These are phyloP conservation scores for Saturnispora silvae DNA, from an alignment of 805 yeast genomes.

Conservation along the genomic window DNA sequence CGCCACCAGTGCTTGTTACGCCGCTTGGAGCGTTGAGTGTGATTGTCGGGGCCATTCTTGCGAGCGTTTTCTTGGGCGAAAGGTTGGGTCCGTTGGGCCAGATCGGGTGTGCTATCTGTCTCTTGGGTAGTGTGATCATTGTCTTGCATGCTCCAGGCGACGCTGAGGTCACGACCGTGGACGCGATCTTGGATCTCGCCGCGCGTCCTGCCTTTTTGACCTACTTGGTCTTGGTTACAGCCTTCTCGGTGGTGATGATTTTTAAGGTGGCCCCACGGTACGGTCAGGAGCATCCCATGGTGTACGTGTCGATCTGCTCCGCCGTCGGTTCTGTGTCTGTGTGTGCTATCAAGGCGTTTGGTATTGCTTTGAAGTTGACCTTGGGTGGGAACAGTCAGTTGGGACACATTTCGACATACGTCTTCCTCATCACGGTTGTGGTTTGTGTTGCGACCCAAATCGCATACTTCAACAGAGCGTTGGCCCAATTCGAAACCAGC, in stretches of 20 bases:
- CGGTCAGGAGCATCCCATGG: slow-evolving; percentile 77
- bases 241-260: slow-evolving; percentile 67
- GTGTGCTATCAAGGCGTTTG: slow-evolving; percentile 88
- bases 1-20: slow-evolving; percentile 86
- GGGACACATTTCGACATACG: slow-evolving; percentile 71
- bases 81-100: slow-evolving; percentile 81
- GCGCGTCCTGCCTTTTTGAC: slow-evolving; percentile 64
- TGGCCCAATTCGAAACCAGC: slow-evolving; percentile 87
- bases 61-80: slow-evolving; percentile 74
- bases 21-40: slow-evolving; percentile 88
- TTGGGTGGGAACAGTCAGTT: slow-evolving; percentile 81
- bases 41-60: slow-evolving; percentile 84
- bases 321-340: slow-evolving; percentile 85
- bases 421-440: slow-evolving; percentile 67
- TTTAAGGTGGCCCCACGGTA: slow-evolving; percentile 72
- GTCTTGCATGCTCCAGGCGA: slow-evolving; percentile 93
- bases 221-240: slow-evolving; percentile 52
- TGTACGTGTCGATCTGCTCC: slow-evolving; percentile 82
- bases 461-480: slow-evolving; percentile 89
- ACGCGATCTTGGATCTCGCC: slow-evolving; percentile 76
- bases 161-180: slow-evolving; percentile 78
- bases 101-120: slow-evolving; percentile 87
- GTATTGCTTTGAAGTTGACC: slow-evolving; percentile 80
- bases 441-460: slow-evolving; percentile 81
- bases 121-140: slow-evolving; percentile 79